Conservation (phyloP, 2,329 filamentous ascomycete genomes). For the Chrysosphaeria jannelii region DNA sequence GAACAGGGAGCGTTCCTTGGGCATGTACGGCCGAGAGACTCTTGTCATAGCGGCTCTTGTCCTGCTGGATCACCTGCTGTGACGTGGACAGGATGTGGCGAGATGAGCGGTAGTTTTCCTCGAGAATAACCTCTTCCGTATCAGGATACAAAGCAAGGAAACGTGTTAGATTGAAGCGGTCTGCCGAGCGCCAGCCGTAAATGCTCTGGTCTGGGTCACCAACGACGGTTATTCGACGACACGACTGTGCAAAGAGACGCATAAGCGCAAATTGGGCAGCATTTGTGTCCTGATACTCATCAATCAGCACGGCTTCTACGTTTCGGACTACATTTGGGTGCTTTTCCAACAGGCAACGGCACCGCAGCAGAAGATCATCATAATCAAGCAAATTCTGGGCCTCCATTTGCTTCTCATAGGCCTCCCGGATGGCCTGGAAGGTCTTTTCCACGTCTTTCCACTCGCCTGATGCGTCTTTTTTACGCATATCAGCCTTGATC, state of each 20-base stretch:
- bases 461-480: neutral
- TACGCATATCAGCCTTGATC: conserved; percentile 6
- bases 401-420: conserved; percentile 50
- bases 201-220: conserved; percentile 96
- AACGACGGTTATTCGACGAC: conserved; percentile 65
- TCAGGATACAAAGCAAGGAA: conserved; percentile 49
- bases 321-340: conserved; percentile 64
- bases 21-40: conserved; percentile 50
- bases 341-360: conserved; percentile 43
- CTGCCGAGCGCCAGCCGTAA: conserved; percentile 81
- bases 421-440: conserved; percentile 34
- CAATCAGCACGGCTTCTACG: conserved; percentile 71
- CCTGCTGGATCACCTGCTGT: conserved; percentile 70
- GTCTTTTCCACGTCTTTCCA: conserved; percentile 18
- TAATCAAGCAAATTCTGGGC: conserved; percentile 71
- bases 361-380: conserved; percentile 67
- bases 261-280: conserved; percentile 84
- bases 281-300: conserved; percentile 96
- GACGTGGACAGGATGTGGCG: conserved; percentile 56
- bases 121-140: conserved; percentile 56
- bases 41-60: conserved; percentile 53
- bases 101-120: conserved; percentile 87
- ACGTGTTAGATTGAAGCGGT: conserved; percentile 60
- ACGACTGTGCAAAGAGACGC: conserved; percentile 48
- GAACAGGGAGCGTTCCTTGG: conserved; percentile 48